Percentiles rank a stretch among this genome's conserved stretches.
Conservation (phyloP, 2,329 filamentous ascomycete species). For the Myotisia sp. region DNA sequence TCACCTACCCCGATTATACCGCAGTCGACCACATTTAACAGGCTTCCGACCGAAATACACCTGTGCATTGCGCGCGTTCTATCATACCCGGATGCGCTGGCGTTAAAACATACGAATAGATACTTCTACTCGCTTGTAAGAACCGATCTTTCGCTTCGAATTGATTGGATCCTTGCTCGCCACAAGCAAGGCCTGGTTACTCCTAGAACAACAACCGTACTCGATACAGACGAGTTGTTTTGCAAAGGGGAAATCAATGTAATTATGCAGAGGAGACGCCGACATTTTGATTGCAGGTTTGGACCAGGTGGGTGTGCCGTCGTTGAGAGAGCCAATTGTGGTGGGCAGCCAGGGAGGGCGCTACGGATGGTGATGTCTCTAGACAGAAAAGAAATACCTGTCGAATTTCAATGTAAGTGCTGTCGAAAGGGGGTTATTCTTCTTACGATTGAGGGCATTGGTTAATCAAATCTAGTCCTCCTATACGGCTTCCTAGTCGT, state of each 20-base stretch:
- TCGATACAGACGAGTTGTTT: conserved; percentile 30
- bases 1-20: no score
- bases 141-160: conserved; percentile 51
- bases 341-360: conserved; percentile 3
- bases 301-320: conserved; percentile 23
- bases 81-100: conserved; percentile 56
- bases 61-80: conserved; percentile 46
- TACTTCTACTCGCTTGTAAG: conserved; percentile 52
- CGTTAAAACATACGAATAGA: conserved; percentile 51
- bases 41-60: conserved; percentile 54
- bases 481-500: no score
- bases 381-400: neutral
- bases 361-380: conserved; percentile 4
- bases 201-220: conserved; percentile 38
- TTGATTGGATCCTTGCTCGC: conserved; percentile 55
- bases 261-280: conserved; percentile 30
- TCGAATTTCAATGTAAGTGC: conserved; percentile 7
- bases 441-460: no score
- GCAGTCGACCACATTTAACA: conserved; percentile 29
- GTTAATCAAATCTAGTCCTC: no score
- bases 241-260: conserved; percentile 26
- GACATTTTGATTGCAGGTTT: conserved; percentile 27
- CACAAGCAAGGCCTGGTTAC: conserved; percentile 50
- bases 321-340: conserved; percentile 20
- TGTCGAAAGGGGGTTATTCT: no score